A percentile compares a stretch with the other conserved stretches of the same genome.
Evolutionary conservation across 2,329 filamentous ascomycete species (phyloP).

Genomic region (Diplodia scrobiculata): DNA sequence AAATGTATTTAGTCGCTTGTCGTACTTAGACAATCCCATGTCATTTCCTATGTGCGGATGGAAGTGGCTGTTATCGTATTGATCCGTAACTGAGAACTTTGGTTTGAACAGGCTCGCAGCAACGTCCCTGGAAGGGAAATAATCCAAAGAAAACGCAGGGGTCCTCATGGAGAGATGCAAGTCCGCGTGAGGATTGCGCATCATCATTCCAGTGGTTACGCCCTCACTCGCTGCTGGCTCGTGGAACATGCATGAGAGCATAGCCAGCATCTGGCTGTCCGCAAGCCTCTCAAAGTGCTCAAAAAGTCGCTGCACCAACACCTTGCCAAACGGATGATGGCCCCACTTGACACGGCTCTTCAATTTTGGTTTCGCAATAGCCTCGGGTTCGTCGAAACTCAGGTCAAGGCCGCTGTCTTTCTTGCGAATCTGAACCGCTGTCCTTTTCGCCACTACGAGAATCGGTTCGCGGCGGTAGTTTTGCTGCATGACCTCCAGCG

Average conservation of each 20-base stretch:
- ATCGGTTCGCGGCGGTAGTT: conserved; percentile 61
- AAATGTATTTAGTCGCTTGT: conserved; percentile 42
- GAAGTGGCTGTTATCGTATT: conserved; percentile 32
- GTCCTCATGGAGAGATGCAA: conserved; percentile 49
- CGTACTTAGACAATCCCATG: conserved; percentile 34
- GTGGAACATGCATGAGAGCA: conserved; percentile 62
- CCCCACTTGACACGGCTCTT: conserved; percentile 58
- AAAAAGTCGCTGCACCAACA: conserved; percentile 61
- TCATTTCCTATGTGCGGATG: conserved; percentile 39
- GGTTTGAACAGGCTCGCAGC: conserved; percentile 49
- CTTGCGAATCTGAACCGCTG: conserved; percentile 55
- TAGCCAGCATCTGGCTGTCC: conserved; percentile 68
- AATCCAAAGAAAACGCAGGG: conserved; percentile 52
- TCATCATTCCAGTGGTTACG: conserved; percentile 44
- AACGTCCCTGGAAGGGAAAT: conserved; percentile 49
- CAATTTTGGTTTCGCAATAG: conserved; percentile 45
- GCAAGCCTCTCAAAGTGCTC: conserved; percentile 61
- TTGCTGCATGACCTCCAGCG: conserved; percentile 64
- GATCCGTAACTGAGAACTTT: conserved; percentile 40
- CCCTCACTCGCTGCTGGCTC: conserved; percentile 51
- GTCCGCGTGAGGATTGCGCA: conserved; percentile 33
- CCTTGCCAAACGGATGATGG: conserved; percentile 57
- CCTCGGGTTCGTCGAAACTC: conserved; percentile 49
- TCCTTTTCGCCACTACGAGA: conserved; percentile 68
- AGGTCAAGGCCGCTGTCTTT: conserved; percentile 55